A percentile compares a stretch with the other conserved stretches of the same genome.
Evolutionary conservation across 345 rosid genomes (phyloP).

Genomic region (Cardamine chenopodiifolia): DNA sequence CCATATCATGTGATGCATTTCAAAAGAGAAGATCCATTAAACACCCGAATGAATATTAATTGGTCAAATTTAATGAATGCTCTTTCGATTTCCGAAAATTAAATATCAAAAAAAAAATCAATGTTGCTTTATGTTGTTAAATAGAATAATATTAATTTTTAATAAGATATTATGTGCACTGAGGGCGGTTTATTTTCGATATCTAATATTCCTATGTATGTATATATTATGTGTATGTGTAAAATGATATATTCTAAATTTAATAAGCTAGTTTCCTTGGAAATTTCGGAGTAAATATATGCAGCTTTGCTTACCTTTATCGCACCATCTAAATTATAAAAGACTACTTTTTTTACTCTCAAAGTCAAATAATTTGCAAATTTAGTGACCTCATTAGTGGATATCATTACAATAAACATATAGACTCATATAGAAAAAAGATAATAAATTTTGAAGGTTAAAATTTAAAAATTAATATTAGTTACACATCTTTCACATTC

Average conservation of each 20-base stretch:
- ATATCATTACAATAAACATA: neutral
- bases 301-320: conserved; percentile 41
- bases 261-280: conserved; percentile 28
- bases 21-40: neutral
- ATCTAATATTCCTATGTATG: conserved; percentile 27
- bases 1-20: neutral
- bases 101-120: no score
- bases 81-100: no score
- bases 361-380: conserved; percentile 39
- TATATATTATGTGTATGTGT: neutral
- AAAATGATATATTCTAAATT: conserved; percentile 31
- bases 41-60: neutral
- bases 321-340: conserved; percentile 35
- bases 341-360: conserved; percentile 24
- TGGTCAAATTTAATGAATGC: neutral
- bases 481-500: conserved; percentile 28
- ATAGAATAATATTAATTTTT: neutral
- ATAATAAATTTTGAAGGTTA: neutral
- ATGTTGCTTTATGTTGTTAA: neutral
- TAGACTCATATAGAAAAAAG: neutral
- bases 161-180: neutral
- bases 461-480: conserved; percentile 11
- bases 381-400: conserved; percentile 19
- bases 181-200: neutral
- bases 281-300: conserved; percentile 46